Conservation (phyloP, 768 basidiomycete genomes). For the Rhizopogon vulgaris region DNA sequence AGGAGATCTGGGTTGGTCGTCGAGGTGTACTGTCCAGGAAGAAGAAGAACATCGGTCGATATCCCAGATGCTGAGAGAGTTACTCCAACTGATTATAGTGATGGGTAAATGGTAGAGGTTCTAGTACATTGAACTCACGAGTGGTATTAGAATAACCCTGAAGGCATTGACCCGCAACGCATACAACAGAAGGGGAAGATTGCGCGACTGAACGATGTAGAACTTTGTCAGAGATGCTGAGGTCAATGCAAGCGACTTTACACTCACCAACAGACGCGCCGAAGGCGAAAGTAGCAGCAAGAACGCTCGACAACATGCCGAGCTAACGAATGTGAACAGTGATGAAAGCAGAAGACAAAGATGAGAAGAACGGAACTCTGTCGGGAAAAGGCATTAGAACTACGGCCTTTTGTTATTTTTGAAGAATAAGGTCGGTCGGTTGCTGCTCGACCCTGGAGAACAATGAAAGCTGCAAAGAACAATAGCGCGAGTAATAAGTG, state of each 20-base stretch:
- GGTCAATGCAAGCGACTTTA: neutral
- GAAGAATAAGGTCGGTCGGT: constrained; percentile 20
- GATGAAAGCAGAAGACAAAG: constrained; percentile 15
- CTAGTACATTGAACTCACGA: constrained; percentile 36
- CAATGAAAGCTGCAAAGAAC: constrained; percentile 16
- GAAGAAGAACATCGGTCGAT: constrained; percentile 51
- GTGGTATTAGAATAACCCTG: constrained; percentile 73
- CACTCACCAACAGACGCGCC: constrained; percentile 34
- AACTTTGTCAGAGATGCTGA: neutral
- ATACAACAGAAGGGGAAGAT: constrained; percentile 56
- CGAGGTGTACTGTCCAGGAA: constrained; percentile 73
- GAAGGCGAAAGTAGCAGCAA: constrained; percentile 30
- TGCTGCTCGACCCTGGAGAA: constrained; percentile 13
- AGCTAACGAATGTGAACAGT: constrained; percentile 15
- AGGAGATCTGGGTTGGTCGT: constrained; percentile 69
- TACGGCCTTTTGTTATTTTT: constrained; percentile 24
- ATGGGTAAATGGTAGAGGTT: constrained; percentile 5
- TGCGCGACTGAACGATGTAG: constrained; percentile 40
- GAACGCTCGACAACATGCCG: constrained; percentile 35
- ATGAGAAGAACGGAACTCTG: constrained; percentile 19
- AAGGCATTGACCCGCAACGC: constrained; percentile 86
- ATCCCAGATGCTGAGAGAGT: constrained; percentile 51
- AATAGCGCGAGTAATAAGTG: constrained; percentile 15
- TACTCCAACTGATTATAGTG: constrained; percentile 52
- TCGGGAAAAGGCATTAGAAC: constrained; percentile 1